A percentile compares a stretch with the other conserved stretches of the same genome.
These are phyloP conservation scores for Silene noctiflora DNA, from an alignment of 179 eudicot genomes.

Conservation along the genomic window DNA sequence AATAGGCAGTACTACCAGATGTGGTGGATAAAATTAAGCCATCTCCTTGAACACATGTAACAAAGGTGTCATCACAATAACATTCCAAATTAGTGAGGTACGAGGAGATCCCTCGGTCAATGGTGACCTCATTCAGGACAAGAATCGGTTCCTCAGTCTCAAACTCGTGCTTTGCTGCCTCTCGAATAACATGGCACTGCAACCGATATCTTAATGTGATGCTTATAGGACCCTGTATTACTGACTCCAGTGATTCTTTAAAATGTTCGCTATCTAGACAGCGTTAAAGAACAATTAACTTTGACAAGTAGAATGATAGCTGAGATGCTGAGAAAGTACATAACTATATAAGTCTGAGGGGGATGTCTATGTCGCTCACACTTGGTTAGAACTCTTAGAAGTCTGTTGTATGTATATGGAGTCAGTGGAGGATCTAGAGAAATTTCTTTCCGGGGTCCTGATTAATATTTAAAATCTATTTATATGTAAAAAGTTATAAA, in stretches of 20 bases:
- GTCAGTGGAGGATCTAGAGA: too few relatives aligned
- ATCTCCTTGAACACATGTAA: constrained; percentile 95
- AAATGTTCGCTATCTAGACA: constrained; percentile 78
- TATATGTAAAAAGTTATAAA: too few relatives aligned
- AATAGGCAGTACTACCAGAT: constrained; percentile 98
- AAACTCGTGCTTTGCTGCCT: constrained; percentile 62
- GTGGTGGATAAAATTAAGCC: constrained; percentile 91
- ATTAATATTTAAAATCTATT: too few relatives aligned
- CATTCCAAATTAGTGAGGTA: constrained; percentile 92
- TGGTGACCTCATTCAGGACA: constrained; percentile 94
- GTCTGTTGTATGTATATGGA: too few relatives aligned
- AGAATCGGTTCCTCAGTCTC: constrained; percentile 79
- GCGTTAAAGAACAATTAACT: constrained; percentile 45
- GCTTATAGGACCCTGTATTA: constrained; percentile 77
- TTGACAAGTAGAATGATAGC: neutral
- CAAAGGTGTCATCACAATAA: constrained; percentile 83
- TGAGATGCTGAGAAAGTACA: neutral
- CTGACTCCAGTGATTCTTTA: constrained; percentile 66
- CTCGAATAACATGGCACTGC: constrained; percentile 79
- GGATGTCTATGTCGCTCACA: too few relatives aligned
- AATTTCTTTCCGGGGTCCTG: too few relatives aligned
- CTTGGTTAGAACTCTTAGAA: too few relatives aligned
- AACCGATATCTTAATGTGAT: constrained; percentile 85
- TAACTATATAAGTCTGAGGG: neutral
- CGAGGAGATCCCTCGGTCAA: constrained; percentile 94